Conservation (phyloP, 208 protist genomes). For the Naegleria lovaniensis region DNA sequence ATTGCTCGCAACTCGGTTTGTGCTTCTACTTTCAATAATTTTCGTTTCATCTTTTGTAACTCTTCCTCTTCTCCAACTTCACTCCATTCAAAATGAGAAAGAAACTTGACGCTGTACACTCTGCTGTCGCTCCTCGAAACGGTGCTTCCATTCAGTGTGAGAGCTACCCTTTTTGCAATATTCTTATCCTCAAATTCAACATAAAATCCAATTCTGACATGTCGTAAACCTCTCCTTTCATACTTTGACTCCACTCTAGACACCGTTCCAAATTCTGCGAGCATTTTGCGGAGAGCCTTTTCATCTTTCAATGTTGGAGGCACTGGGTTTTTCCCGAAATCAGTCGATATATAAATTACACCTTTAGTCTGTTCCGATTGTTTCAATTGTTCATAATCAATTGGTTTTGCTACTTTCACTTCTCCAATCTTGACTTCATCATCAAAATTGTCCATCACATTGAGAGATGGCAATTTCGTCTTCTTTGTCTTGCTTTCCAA, state of each 20-base stretch:
- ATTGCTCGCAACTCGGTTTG: background rate
- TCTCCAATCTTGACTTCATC: background rate
- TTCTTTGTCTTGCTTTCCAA: background rate
- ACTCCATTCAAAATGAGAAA: background rate
- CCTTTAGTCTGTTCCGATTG: background rate
- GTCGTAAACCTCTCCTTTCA: background rate
- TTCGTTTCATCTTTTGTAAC: background rate
- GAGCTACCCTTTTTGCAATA: constrained; percentile 1
- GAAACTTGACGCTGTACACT: background rate
- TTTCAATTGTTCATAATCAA: background rate
- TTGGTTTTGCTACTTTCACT: background rate
- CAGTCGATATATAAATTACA: background rate
- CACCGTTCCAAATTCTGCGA: background rate
- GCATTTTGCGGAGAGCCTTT: background rate
- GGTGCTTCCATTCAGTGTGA: background rate
- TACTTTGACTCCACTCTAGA: background rate
- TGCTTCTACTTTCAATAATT: background rate
- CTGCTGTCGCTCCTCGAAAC: background rate
- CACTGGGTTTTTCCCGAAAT: background rate
- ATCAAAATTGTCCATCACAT: background rate
- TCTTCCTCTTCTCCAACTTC: background rate
- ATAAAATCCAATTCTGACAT: background rate
- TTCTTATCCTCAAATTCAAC: constrained; percentile 8
- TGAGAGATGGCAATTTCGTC: background rate
- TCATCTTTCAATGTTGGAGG: background rate